Conservation (phyloP, 495 filamentous ascomycete species). For the Podospora pseudopauciseta region DNA sequence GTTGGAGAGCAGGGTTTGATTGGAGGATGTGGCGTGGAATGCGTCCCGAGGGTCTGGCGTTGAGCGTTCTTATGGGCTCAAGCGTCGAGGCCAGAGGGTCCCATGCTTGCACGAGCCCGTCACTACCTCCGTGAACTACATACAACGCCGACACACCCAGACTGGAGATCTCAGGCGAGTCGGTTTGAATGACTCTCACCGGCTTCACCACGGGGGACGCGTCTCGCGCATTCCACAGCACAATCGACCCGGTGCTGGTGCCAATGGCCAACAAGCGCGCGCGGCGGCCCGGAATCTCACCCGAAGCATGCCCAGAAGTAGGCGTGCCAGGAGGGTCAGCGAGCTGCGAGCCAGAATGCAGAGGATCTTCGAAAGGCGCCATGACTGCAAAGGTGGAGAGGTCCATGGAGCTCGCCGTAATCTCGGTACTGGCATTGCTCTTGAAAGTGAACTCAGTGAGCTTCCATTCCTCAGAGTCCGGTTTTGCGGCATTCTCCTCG, state of each 20-base stretch:
- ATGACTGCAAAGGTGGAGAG: constrained; percentile 66
- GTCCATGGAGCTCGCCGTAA: constrained; percentile 76
- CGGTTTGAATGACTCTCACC: constrained; percentile 79
- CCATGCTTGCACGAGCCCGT: constrained; percentile 95
- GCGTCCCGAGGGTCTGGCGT: constrained; percentile 79
- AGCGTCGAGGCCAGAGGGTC: constrained; percentile 82
- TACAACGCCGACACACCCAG: constrained; percentile 85
- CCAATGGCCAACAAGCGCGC: constrained; percentile 79
- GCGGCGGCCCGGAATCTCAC: constrained; percentile 75
- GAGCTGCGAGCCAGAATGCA: constrained; percentile 32
- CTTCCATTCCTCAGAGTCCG: constrained; percentile 37
- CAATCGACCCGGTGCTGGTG: constrained; percentile 70
- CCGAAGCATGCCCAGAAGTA: constrained; percentile 27
- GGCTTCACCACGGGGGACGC: constrained; percentile 53
- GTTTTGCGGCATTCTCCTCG: neutral
- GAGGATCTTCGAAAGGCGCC: constrained; percentile 71
- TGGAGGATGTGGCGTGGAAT: constrained; percentile 51
- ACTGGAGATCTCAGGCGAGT: constrained; percentile 82
- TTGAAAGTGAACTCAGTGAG: constrained; percentile 33
- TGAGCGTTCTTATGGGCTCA: constrained; percentile 80
- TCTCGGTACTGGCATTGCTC: constrained; percentile 32
- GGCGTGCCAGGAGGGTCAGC: constrained; percentile 26
- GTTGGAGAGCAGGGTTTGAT: constrained; percentile 34
- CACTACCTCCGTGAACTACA: constrained; percentile 87
- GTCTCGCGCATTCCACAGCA: constrained; percentile 82